Conservation (phyloP, 116 monocot species). For the Cymodocea nodosa region DNA sequence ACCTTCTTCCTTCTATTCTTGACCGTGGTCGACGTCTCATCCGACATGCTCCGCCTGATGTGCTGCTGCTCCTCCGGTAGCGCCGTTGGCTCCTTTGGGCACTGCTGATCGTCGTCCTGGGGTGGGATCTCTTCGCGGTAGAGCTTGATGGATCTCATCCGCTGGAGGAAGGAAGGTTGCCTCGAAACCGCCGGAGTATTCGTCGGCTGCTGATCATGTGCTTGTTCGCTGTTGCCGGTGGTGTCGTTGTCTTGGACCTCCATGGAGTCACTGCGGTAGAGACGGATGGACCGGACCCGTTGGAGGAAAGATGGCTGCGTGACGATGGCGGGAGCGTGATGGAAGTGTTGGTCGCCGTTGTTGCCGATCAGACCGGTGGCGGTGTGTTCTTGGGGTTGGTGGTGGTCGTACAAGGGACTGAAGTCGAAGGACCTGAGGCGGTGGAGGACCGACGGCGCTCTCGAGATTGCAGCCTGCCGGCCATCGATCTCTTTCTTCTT, state of each 20-base stretch:
- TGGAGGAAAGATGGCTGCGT: slow-evolving; percentile 16
- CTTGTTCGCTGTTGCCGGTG: neutral
- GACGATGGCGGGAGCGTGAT: slow-evolving; percentile 1
- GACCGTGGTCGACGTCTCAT: neutral
- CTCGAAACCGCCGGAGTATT: slow-evolving; percentile 1
- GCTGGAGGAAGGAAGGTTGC: neutral
- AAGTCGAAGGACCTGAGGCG: slow-evolving; percentile 39
- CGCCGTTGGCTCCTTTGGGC: too few species aligned
- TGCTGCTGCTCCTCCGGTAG: neutral
- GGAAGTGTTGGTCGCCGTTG: neutral
- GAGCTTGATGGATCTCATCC: slow-evolving; percentile 10
- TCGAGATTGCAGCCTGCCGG: slow-evolving; percentile 4
- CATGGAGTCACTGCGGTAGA: slow-evolving; percentile 16
- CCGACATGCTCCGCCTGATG: neutral
- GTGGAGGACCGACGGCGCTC: slow-evolving; percentile 17
- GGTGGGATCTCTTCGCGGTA: neutral
- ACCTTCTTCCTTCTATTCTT: neutral
- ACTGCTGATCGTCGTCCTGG: too few species aligned
- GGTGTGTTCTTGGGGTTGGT: neutral
- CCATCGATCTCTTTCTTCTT: neutral
- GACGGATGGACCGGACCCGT: slow-evolving; percentile 35
- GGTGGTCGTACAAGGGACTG: neutral
- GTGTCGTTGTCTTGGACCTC: neutral
- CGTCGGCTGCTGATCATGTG: too few species aligned
- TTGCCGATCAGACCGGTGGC: too few species aligned